These are phyloP conservation scores for Colletotrichum gigasporum DNA, from an alignment of 2,329 filamentous ascomycete species.

Conservation along the genomic window DNA sequence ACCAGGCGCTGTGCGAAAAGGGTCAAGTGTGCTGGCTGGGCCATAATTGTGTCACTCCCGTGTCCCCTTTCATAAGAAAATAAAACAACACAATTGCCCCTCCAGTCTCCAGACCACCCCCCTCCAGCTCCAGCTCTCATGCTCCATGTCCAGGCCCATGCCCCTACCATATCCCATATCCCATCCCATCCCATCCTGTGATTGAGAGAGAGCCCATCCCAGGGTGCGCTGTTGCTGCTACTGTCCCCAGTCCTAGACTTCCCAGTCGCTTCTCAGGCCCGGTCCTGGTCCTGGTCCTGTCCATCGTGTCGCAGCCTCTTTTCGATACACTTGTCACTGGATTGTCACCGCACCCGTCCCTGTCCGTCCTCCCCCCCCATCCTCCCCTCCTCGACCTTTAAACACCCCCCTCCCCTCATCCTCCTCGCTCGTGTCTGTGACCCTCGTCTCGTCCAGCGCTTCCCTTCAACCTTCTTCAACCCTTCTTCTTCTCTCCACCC, in stretches of 20 bases:
- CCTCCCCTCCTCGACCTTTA: constrained; percentile 22
- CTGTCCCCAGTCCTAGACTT: constrained; percentile 12
- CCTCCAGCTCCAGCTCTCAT: constrained; percentile 3
- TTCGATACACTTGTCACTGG: constrained; percentile 22
- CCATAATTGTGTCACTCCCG: constrained; percentile 31
- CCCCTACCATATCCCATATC: no score
- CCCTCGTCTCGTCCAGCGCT: constrained; percentile 26
- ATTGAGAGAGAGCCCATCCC: no score
- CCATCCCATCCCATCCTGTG: no score
- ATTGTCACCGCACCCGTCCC: constrained; percentile 24
- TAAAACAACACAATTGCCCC: constrained; percentile 26
- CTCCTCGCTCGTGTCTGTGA: constrained; percentile 14
- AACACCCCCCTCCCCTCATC: constrained; percentile 29
- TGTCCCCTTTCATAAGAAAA: constrained; percentile 32
- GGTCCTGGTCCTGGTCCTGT: constrained; percentile 1
- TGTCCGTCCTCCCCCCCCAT: background rate
- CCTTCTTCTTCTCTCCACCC: constrained; percentile 20
- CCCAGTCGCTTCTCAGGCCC: constrained; percentile 7
- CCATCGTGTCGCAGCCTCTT: constrained; percentile 22
- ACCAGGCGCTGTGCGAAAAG: background rate
- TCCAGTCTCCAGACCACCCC: constrained; percentile 3
- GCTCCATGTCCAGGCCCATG: constrained; percentile 16
- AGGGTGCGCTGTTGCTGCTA: no score
- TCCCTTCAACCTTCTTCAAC: constrained; percentile 23
- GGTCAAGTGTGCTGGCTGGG: constrained; percentile 19